Evolutionary conservation across 2,329 filamentous ascomycete genomes (phyloP).

Genomic region (Sclerotinia sclerotiorum): DNA sequence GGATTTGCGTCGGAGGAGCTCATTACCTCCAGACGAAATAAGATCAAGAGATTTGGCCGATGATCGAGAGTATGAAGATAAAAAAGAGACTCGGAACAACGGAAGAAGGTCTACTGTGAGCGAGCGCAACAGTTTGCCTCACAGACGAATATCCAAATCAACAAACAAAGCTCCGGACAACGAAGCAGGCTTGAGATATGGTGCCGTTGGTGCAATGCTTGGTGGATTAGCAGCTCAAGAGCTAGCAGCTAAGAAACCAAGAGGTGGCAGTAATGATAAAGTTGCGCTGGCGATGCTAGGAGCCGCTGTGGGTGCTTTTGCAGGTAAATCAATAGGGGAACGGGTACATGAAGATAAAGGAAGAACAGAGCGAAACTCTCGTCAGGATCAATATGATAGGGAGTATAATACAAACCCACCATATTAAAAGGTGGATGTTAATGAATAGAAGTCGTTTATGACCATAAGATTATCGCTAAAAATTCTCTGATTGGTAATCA

Average conservation of each 20-base stretch:
- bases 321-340: constrained; percentile 6
- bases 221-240: constrained; percentile 12
- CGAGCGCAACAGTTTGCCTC: not conserved
- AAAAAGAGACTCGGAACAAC: not conserved
- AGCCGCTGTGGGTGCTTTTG: not conserved
- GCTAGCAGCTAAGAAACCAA: not conserved
- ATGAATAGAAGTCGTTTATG: not conserved
- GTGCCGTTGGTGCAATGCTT: constrained; percentile 10
- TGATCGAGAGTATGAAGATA: not conserved
- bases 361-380: not conserved
- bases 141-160: not conserved
- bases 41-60: not conserved
- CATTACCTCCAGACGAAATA: not conserved
- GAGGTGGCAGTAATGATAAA: not conserved
- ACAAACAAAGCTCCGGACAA: not conserved
- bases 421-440: not conserved
- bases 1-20: not conserved
- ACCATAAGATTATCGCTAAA: no score
- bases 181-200: not conserved
- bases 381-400: not conserved
- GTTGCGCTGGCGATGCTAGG: constrained; percentile 9
- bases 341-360: not conserved
- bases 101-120: not conserved
- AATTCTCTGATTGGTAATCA: no score
- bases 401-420: not conserved